Base-by-base conservation (phyloP, 179 eudicot genomes). In the Silene noctiflora region DNA sequence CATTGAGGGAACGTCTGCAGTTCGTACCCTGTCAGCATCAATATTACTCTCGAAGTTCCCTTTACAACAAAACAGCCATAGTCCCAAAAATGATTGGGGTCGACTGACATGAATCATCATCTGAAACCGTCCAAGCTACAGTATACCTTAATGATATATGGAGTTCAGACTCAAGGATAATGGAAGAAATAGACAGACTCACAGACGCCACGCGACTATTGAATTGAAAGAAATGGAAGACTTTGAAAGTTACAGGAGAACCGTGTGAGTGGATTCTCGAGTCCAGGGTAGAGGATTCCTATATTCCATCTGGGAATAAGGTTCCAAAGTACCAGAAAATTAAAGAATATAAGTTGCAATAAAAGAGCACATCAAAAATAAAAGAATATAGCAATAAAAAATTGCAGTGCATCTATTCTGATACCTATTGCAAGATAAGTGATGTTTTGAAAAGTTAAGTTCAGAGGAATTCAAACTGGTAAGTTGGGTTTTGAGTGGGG, bases 371-470 rank as follows among this genome's bases (percentile, higher is more conserved):
- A 71, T 71, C 77, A 31, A 72, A 80, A 75, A 24, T 13, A 9
- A 79, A 66, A 72, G 87, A 87, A 87, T 85, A 82, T 74, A 68
- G 74, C 77, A 77, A 70, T 83, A 44, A 78, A 72, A 79, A 80
- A 81, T 71, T 55, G 66, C 77, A 51, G 72, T 76, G 95, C 83
- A 89, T 91, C 85, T 77, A 88, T 93, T 86, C 94, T 75, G 72
- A 82, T 80, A 87, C 88, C 87, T 72, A 78, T 81, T 85, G 86
- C 86, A 85, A 87, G 89, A 86, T 80, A 79, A 84, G 77, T 82
- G 86, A 73, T 83, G 81, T 83, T 82, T 75, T 56, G 73, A 73
- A 79, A 82, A 87, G 84, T 80, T 76, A 76, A 82, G 83, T 83
- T 80, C 83, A 79, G 60, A 78, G 78, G 80, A 75, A 82, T 78